Evolutionary conservation across 805 yeast species (phyloP), one percentile per base, ranked within the genome.

Genomic region (Danielozyma ontarioensis): DNA sequence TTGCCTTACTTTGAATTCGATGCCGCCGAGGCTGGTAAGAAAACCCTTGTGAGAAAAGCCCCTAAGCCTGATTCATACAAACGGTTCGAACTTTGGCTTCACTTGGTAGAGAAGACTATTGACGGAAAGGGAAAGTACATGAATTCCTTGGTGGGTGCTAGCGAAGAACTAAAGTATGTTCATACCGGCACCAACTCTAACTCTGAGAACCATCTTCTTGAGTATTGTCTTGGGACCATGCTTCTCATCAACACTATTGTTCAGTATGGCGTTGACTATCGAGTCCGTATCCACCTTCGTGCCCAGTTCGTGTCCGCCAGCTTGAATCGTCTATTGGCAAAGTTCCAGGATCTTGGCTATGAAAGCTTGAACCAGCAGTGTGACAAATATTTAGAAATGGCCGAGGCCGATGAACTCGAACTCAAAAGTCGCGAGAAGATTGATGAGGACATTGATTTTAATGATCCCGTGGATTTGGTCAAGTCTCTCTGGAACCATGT

Each of bases 101-200:
- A 64, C 31, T 62, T 77, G 10, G 80, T 86, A 3, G 80, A 72
- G 32, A 74, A 72, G 31, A 80, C 89, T 0, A 48, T 87, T 28
- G 86, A 79, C 36, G 96, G 96, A 2, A 72, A 89, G 45, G 97
- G 97, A 5, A 82, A 78, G 47, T 64, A 63, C 41, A 70, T 84
- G 72, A 96, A 96, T 8, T 85, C 96, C 1, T 57, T 82, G 48
- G 97, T 90, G 6, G 97, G 97, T 2, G 95, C 96, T 0, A 80
- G 86, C 37, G 93, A 82, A 7, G 97, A 90, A 44, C 71, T 78
- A 34, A 79, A 77, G 37, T 32, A 26, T 27, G 48, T 48, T 17
- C 29, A 38, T 33, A 30, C 41, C 27, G 46, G 45, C 25, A 32
- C 48, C 4, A 29, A 22, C n/a, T 33, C 47, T 12, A 69, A 70